Base-by-base conservation (phyloP, 2,329 filamentous ascomycete genomes). In the Scopulariopsis brevicaulis region DNA sequence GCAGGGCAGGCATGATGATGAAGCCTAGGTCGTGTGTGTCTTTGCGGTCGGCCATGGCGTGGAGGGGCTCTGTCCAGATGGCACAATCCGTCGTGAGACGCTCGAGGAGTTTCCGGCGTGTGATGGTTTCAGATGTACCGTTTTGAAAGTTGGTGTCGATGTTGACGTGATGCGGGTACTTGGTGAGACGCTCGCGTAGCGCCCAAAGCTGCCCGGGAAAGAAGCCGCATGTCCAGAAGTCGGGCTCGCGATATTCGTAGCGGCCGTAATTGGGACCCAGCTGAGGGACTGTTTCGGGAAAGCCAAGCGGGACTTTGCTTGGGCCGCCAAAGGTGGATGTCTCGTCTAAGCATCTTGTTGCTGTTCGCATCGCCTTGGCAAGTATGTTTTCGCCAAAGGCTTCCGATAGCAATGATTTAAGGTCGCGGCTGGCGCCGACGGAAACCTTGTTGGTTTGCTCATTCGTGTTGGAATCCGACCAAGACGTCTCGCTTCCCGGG, bases 11-110 rank as follows among this genome's bases (percentile, higher is more conserved):
- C 24, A 76, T 72, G 3, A 81, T 74, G 62, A 81, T 80, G 61
- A 81, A 81, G 0, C 74, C 76, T 67, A 82, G 73, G 54, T 81
- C 78, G 58, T 81, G 79, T 0, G 78, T 81, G 57, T 80, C 76
- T 4, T 70, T 78, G 4, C 74, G 71, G 60, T 60, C 64, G 20
- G 69, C 67, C 61, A 69, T 67, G 35, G 58, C 24, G 61, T 71
- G 71, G 0, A 76, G 62, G 0, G 71, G 72, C 2, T 65, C 68
- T 2, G 69, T 65, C 73, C 72, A 74, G 1, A 62, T 53, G 3
- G 58, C 58, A 1, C 68, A 50, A n/a, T 50, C 46, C 20, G 46
- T 24, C 14, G 46, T 68, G 1, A 70, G 60, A 0, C 55, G 52
- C 15, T 64, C 60, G 1, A 73, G 65, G 7, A 64, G 60, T 5